A percentile compares a stretch with the other conserved stretches of the same genome.
These are phyloP conservation scores for Planoprotostelium fungivorum DNA, from an alignment of 78 protist species.

Conservation along the genomic window DNA sequence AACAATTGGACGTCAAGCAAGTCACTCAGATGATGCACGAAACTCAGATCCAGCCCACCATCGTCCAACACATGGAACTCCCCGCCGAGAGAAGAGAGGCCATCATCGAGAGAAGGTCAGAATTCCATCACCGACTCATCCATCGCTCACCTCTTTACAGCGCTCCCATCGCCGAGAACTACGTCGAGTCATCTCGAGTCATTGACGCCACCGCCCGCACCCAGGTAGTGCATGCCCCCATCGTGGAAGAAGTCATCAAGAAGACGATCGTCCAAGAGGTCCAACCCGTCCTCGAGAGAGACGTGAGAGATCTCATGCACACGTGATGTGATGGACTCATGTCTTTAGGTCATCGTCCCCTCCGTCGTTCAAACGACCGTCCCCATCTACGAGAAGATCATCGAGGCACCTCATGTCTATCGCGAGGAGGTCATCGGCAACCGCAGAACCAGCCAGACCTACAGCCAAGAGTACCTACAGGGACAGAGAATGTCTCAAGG, in stretches of 20 bases:
- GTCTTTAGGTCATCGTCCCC: background rate
- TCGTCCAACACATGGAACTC: background rate
- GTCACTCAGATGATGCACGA: background rate
- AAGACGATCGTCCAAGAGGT: background rate
- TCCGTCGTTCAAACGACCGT: background rate
- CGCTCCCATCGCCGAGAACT: background rate
- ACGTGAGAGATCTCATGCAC: background rate
- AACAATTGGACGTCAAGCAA: background rate
- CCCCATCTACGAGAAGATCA: background rate
- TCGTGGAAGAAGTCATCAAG: background rate
- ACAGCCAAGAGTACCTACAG: background rate
- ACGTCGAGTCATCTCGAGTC: background rate
- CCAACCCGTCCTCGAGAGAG: background rate
- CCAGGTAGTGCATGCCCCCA: background rate
- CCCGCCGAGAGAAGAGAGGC: background rate
- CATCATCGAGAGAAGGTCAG: background rate
- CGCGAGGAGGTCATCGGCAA: background rate
- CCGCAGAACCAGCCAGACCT: background rate
- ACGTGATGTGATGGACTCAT: background rate
- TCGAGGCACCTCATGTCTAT: background rate
- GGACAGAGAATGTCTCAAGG: background rate
- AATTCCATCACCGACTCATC: background rate
- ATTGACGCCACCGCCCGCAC: background rate
- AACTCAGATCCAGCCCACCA: background rate
- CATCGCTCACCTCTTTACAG: background rate